These are phyloP conservation scores for Clarireedia paspali DNA, from an alignment of 2,329 filamentous ascomycete species.

Conservation along the genomic window DNA sequence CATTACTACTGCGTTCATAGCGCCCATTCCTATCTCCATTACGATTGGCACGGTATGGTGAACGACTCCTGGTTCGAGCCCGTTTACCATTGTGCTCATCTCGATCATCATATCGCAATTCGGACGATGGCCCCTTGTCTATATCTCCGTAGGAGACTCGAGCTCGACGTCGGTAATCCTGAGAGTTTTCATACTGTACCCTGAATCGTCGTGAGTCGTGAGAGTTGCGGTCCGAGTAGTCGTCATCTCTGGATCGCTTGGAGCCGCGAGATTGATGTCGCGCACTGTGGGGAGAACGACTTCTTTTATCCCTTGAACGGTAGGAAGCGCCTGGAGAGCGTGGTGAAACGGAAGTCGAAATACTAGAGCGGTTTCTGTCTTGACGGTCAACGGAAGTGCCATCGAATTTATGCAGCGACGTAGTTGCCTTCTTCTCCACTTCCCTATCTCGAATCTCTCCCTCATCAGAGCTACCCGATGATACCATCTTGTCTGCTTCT, in stretches of 20 bases:
- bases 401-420: slow-evolving; percentile 68
- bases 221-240: slow-evolving; percentile 40
- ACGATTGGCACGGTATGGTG: slow-evolving; percentile 36
- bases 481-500: slow-evolving; percentile 35
- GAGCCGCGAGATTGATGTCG: slow-evolving; percentile 39
- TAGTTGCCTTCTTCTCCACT: slow-evolving; percentile 89
- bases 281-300: slow-evolving; percentile 46
- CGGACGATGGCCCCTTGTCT: slow-evolving; percentile 34
- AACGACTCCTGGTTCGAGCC: slow-evolving; percentile 43
- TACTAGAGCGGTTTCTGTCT: slow-evolving; percentile 61
- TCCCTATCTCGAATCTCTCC: slow-evolving; percentile 77
- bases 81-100: slow-evolving; percentile 47
- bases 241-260: slow-evolving; percentile 60
- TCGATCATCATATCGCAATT: slow-evolving; percentile 40
- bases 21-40: slow-evolving; percentile 18
- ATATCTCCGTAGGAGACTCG: slow-evolving; percentile 49
- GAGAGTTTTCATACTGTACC: slow-evolving; percentile 51
- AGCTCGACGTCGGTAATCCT: slow-evolving; percentile 39
- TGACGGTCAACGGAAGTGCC: slow-evolving; percentile 85
- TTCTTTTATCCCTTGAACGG: slow-evolving; percentile 40
- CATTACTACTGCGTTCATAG: slow-evolving; percentile 18
- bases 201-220: slow-evolving; percentile 54
- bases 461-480: slow-evolving; percentile 65
- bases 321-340: slow-evolving; percentile 31
- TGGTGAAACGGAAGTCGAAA: slow-evolving; percentile 30